These are phyloP conservation scores for carrot (Daucus carota) DNA, from an alignment of 129 eudicot genomes.

Conservation along the genomic window DNA sequence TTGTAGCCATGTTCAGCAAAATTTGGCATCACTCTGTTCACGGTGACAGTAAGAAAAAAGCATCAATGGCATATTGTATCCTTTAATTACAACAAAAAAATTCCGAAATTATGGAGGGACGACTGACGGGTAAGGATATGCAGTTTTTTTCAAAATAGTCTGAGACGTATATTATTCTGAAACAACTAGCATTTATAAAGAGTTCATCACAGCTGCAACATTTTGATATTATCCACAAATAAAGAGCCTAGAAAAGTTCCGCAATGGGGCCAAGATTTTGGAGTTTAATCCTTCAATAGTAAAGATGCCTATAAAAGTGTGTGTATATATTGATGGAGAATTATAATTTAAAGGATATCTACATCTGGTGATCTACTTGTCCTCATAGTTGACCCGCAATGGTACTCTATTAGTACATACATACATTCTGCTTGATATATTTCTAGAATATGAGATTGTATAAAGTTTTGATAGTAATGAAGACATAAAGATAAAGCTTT, in stretches of 20 bases:
- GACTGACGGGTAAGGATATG: constrained; percentile 50
- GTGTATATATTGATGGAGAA: neutral
- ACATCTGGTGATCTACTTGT: neutral
- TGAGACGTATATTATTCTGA: constrained; percentile 16
- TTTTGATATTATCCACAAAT: constrained; percentile 5
- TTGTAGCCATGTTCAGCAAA: constrained; percentile 82
- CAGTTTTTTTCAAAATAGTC: constrained; percentile 73
- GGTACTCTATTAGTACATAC: neutral
- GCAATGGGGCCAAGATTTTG: neutral
- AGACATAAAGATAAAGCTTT: neutral
- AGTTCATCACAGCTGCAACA: neutral
- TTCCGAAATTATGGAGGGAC: constrained; percentile 58
- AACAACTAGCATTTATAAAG: neutral
- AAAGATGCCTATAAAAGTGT: neutral
- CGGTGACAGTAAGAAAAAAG: constrained; percentile 63
- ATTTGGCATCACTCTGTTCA: constrained; percentile 68
- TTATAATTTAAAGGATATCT: neutral
- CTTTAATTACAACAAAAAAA: constrained; percentile 70
- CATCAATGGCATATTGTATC: constrained; percentile 75
- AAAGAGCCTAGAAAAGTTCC: neutral
- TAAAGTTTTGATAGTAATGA: neutral
- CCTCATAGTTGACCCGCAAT: neutral
- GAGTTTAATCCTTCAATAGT: neutral
- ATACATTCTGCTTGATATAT: neutral
- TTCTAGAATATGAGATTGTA: neutral